A percentile compares a stretch with the other conserved stretches of the same genome.
Evolutionary conservation across 192 early-diverging fungal genomes (phyloP).

Genomic region (Linnemannia exigua): DNA sequence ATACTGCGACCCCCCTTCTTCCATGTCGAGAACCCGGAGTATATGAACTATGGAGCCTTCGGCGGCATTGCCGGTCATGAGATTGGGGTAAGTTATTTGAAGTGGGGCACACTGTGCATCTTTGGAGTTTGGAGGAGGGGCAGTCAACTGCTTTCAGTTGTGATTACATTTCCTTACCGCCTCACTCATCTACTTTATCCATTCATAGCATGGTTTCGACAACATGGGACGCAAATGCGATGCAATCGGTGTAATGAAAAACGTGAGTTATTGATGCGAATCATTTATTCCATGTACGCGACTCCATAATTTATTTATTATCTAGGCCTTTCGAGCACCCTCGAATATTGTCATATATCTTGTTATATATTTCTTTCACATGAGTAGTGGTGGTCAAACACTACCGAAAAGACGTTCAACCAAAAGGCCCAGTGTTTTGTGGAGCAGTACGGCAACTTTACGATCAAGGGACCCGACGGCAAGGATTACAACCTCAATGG

Average conservation of each 20-base stretch:
- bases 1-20: slow-evolving; percentile 75
- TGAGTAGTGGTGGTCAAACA: slow-evolving; percentile 74
- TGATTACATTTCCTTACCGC: background rate
- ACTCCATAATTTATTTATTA: background rate
- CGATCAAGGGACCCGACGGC: slow-evolving; percentile 51
- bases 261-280: slow-evolving; percentile 26
- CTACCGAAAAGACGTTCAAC: slow-evolving; percentile 62
- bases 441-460: slow-evolving; percentile 69
- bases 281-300: background rate
- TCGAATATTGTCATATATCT: no score
- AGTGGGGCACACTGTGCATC: background rate
- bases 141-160: background rate
- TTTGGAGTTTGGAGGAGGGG: no score
- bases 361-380: no score
- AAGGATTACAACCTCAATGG: slow-evolving; percentile 60
- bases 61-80: slow-evolving; percentile 79
- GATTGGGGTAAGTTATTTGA: slow-evolving; percentile 34
- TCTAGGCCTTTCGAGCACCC: background rate
- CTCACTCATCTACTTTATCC: background rate
- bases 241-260: background rate
- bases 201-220: slow-evolving; percentile 66
- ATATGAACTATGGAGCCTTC: slow-evolving; percentile 74
- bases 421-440: slow-evolving; percentile 70
- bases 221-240: slow-evolving; percentile 63
- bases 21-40: slow-evolving; percentile 60